phyloP scores from a whole-genome alignment of 441 rosid species.

The Aquilaria agallochum region DNA sequence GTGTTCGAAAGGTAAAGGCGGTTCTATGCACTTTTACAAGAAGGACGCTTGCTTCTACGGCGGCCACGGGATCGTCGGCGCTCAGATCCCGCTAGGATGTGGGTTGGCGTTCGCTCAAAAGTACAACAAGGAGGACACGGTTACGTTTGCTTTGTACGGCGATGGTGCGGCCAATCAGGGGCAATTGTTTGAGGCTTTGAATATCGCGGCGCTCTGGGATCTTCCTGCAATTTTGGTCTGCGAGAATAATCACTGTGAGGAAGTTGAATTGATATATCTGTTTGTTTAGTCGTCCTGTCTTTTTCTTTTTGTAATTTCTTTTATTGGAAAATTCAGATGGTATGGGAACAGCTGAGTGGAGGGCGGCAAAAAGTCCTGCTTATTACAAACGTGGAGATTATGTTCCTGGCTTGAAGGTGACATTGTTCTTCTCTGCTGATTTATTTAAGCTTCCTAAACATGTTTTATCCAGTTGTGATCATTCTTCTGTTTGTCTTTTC shows the following conservation, averaged over 20 bases:
- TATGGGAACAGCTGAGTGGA: slow-evolving; percentile 99
- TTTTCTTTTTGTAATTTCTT: slow-evolving; percentile 9
- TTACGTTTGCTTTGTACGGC: slow-evolving; percentile 80
- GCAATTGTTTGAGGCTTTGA: slow-evolving; percentile 95
- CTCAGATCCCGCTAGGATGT: slow-evolving; percentile 92
- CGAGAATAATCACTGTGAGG: slow-evolving; percentile 96
- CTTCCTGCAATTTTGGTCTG: slow-evolving; percentile 92
- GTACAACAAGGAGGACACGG: slow-evolving; percentile 80
- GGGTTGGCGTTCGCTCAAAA: slow-evolving; percentile 97
- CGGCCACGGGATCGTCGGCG: slow-evolving; percentile 98
- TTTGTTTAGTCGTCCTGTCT: slow-evolving; percentile 7
- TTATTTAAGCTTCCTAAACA: not conserved
- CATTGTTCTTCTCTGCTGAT: slow-evolving; percentile 10
- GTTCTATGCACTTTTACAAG: slow-evolving; percentile 98
- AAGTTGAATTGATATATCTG: not conserved
- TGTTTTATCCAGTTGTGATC: slow-evolving; percentile 1
- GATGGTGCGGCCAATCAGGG: slow-evolving; percentile 99
- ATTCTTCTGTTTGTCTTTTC: too few species aligned
- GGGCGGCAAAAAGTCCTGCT: slow-evolving; percentile 88
- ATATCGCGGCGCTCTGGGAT: slow-evolving; percentile 91
- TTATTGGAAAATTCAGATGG: slow-evolving; percentile 55
- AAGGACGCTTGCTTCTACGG: slow-evolving; percentile 85
- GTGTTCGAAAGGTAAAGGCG: slow-evolving; percentile 91
- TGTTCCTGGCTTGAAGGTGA: slow-evolving; percentile 95
- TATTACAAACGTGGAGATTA: slow-evolving; percentile 97